Percentiles rank a stretch among this genome's conserved stretches.
phyloP scores from a whole-genome alignment of 192 early-diverging fungal species.

The Coemansia asiatica region DNA sequence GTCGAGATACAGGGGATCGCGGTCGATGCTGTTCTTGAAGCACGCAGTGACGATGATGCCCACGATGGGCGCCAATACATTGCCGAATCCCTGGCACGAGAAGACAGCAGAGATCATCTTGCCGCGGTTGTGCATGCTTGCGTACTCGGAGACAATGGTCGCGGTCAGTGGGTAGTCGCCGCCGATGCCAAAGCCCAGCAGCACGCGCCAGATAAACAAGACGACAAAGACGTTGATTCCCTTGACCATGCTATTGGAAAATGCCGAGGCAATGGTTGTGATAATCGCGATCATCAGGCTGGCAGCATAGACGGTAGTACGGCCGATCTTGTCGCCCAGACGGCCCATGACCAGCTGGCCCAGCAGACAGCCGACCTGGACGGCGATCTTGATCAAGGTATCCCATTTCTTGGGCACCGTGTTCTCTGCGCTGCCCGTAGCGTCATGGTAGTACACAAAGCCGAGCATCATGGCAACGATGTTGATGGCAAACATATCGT shows the following conservation, averaged over 20 bases:
- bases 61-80: slow-evolving; percentile 76
- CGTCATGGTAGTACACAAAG: slow-evolving; percentile 62
- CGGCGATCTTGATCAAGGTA: slow-evolving; percentile 83
- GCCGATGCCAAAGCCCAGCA: slow-evolving; percentile 92
- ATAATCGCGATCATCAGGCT: slow-evolving; percentile 90
- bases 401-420: slow-evolving; percentile 71
- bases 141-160: slow-evolving; percentile 91
- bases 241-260: slow-evolving; percentile 67
- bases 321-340: slow-evolving; percentile 85
- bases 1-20: slow-evolving; percentile 68
- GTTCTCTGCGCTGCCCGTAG: slow-evolving; percentile 36
- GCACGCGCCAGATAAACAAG: slow-evolving; percentile 84
- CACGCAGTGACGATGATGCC: slow-evolving; percentile 69
- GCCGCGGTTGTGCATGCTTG: slow-evolving; percentile 76
- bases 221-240: slow-evolving; percentile 69
- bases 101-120: slow-evolving; percentile 89
- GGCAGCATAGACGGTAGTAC: slow-evolving; percentile 86
- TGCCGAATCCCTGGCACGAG: slow-evolving; percentile 93
- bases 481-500: slow-evolving; percentile 94
- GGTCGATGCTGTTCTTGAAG: slow-evolving; percentile 68
- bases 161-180: slow-evolving; percentile 95
- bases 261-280: slow-evolving; percentile 76
- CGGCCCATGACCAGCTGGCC: slow-evolving; percentile 90
- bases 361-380: slow-evolving; percentile 85
- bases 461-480: slow-evolving; percentile 87